Evolutionary conservation across 1,139 yeast genomes (phyloP).

Genomic region (Torulaspora pretoriensis): DNA sequence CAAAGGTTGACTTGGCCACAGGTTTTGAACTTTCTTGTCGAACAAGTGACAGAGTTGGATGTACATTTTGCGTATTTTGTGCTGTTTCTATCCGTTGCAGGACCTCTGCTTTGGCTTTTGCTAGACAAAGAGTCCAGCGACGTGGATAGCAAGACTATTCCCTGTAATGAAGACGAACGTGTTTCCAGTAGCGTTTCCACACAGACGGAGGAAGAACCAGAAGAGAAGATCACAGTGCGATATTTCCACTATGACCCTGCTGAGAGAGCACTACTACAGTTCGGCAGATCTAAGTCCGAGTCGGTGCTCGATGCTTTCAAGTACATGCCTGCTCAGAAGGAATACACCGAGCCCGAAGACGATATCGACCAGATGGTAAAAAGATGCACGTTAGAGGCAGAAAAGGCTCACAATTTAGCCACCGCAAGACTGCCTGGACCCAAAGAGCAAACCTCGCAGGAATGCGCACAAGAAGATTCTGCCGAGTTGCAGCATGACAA

Average conservation of each 20-base stretch:
- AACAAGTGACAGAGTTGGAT: slow-evolving; percentile 11
- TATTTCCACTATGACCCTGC: slow-evolving; percentile 14
- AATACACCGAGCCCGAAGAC: slow-evolving; percentile 5
- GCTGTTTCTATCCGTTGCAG: slow-evolving; percentile 7
- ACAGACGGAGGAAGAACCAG: slow-evolving; percentile 9
- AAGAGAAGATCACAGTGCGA: slow-evolving; percentile 3
- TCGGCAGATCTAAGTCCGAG: slow-evolving; percentile 21
- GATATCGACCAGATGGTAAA: slow-evolving; percentile 2
- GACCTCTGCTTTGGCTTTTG: slow-evolving; percentile 8
- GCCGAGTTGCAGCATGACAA: no score
- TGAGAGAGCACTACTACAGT: slow-evolving; percentile 27
- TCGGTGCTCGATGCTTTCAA: slow-evolving; percentile 13
- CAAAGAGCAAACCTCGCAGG: no score
- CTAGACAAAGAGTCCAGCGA: background rate
- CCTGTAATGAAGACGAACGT: background rate
- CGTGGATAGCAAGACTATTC: background rate
- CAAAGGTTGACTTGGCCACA: slow-evolving; percentile 9
- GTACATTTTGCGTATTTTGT: slow-evolving; percentile 10
- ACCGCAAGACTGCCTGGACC: no score
- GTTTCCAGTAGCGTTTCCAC: slow-evolving; percentile 1
- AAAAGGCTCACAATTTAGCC: background rate
- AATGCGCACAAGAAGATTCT: no score
- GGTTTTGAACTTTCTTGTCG: slow-evolving; percentile 10
- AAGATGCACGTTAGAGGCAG: background rate
- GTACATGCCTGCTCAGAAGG: slow-evolving; percentile 4